These are phyloP conservation scores for Jaltomata sinuosa DNA, from an alignment of 257 asterid genomes.

Conservation along the genomic window DNA sequence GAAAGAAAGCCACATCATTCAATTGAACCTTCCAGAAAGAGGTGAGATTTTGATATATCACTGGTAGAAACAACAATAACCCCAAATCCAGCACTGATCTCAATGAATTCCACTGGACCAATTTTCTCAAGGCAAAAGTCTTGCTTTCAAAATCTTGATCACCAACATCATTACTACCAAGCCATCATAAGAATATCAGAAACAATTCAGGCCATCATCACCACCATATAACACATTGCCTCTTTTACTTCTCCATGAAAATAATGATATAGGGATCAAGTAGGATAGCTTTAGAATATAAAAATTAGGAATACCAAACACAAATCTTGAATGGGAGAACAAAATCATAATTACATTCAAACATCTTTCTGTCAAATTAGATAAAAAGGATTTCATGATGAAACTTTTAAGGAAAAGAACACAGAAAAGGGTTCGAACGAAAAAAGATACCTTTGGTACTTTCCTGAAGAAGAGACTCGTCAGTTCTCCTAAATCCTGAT, in stretches of 20 bases:
- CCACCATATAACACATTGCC: background rate
- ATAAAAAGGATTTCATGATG: background rate
- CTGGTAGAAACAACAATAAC: background rate
- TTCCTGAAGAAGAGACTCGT: conserved; percentile 72
- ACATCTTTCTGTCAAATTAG: background rate
- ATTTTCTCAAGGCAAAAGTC: background rate
- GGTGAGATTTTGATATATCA: background rate
- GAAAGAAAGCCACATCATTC: background rate
- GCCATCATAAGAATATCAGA: background rate
- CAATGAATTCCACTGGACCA: background rate
- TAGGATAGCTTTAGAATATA: background rate
- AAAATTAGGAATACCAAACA: background rate
- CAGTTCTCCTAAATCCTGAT: conserved; percentile 69
- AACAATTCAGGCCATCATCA: background rate
- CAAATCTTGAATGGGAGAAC: background rate
- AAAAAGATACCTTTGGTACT: conserved; percentile 53
- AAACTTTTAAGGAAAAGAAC: background rate
- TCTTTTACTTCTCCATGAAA: background rate
- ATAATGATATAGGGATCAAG: background rate
- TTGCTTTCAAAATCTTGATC: background rate
- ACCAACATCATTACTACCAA: background rate
- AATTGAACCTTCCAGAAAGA: background rate
- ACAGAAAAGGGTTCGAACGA: background rate
- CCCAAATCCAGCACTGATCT: background rate
- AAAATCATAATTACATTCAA: background rate